These are phyloP conservation scores for Annona cherimola DNA, from an alignment of 164 flowering plant species.

Conservation along the genomic window DNA sequence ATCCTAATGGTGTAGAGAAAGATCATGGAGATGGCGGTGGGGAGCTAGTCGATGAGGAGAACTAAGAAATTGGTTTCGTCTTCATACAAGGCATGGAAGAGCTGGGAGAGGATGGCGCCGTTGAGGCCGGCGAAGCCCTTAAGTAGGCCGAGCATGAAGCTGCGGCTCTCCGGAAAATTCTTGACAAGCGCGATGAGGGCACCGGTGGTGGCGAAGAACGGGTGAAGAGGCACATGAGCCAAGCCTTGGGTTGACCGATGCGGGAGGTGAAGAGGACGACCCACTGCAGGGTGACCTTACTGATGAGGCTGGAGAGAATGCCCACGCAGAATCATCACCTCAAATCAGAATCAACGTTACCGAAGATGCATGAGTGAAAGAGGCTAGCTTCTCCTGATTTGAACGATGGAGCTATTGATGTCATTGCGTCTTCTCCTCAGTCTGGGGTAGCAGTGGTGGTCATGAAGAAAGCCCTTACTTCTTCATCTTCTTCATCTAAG, in stretches of 20 bases:
- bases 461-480: no score
- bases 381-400: no score
- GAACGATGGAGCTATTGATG: no score
- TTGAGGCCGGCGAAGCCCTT: slow-evolving; percentile 60
- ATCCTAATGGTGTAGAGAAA: slow-evolving; percentile 24
- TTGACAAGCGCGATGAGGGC: slow-evolving; percentile 50
- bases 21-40: slow-evolving; percentile 26
- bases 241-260: slow-evolving; percentile 33
- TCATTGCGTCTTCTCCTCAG: no score
- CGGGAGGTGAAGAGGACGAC: slow-evolving; percentile 21
- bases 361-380: no score
- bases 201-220: slow-evolving; percentile 52
- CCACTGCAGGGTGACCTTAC: no score
- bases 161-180: slow-evolving; percentile 64
- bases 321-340: no score
- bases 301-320: no score
- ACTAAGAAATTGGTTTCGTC: slow-evolving; percentile 22
- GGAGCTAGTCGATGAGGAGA: slow-evolving; percentile 29
- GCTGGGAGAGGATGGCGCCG: slow-evolving; percentile 58
- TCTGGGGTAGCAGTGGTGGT: no score
- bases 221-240: slow-evolving; percentile 62
- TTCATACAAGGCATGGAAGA: slow-evolving; percentile 43
- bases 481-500: no score
- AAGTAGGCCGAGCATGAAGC: slow-evolving; percentile 46
- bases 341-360: no score